These are phyloP conservation scores for Starmerella khaoyaiensis DNA, from an alignment of 805 yeast species.

Conservation along the genomic window DNA sequence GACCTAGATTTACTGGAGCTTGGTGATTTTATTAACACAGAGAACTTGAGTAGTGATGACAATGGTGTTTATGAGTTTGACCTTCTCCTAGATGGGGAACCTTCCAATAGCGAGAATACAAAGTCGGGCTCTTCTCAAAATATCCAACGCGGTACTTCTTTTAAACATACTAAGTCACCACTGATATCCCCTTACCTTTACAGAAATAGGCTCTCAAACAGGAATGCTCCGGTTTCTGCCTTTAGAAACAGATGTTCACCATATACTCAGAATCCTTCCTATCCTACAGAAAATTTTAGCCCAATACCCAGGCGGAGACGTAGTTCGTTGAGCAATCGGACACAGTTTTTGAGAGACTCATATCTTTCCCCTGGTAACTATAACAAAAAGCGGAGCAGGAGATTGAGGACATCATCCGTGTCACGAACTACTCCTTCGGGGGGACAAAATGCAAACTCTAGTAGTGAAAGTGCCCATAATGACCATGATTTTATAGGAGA, in stretches of 20 bases:
- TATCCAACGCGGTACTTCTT: background rate
- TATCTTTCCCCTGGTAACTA: slow-evolving; percentile 25
- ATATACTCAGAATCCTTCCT: slow-evolving; percentile 15
- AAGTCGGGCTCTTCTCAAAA: background rate
- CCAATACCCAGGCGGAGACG: slow-evolving; percentile 16
- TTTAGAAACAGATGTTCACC: slow-evolving; percentile 57
- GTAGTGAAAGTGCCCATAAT: background rate
- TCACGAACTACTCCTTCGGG: slow-evolving; percentile 1
- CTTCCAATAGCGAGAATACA: slow-evolving; percentile 5
- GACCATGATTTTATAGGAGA: slow-evolving; percentile 27
- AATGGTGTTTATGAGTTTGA: slow-evolving; percentile 32
- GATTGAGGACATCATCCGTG: slow-evolving; percentile 3
- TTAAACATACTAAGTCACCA: slow-evolving; percentile 10
- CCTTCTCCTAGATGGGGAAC: slow-evolving; percentile 22
- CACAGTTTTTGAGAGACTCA: slow-evolving; percentile 20
- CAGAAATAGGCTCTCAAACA: slow-evolving; percentile 28
- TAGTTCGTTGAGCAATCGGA: slow-evolving; percentile 19
- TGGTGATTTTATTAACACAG: slow-evolving; percentile 77
- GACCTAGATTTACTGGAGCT: slow-evolving; percentile 35
- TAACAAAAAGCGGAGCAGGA: slow-evolving; percentile 12
- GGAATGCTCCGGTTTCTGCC: slow-evolving; percentile 66
- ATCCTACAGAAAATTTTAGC: slow-evolving; percentile 13
- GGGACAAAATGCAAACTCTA: background rate
- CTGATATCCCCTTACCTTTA: slow-evolving; percentile 24
- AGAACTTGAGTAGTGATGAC: slow-evolving; percentile 55